Evolutionary conservation across 2,329 filamentous ascomycete genomes (phyloP), one percentile per base, ranked within the genome.

Genomic region (Hypoxylon sp.): DNA sequence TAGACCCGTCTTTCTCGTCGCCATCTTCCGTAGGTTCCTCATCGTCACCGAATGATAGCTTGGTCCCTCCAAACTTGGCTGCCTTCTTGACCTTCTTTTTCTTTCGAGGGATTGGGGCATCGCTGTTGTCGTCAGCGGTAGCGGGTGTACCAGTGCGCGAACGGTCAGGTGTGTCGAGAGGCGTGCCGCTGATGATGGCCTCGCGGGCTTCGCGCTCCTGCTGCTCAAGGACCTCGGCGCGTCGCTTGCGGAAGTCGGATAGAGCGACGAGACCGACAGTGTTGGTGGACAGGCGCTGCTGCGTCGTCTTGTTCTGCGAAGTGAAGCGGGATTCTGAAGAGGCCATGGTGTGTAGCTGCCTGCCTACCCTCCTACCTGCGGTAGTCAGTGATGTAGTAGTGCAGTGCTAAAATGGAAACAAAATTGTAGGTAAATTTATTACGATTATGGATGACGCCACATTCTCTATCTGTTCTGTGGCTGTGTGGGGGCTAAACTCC

Each of bases 201-300:
- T 92, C 90, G 73, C 89, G 88, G 11, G 87, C 89, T 73, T 95
- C 92, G 72, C 91, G 87, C 74, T 95, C 92, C 74, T 95, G 94
- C 75, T 92, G 89, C 77, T 97, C 94, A 49, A 97, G 82, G n/a
- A 94, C 92, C 78, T 97, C 93, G 71, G 93, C 94, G 78, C 94
- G 92, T 62, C 95, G 89, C 81, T 99, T 98, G 78, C 94, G 93
- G 78, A 97, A 98, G 76, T 98, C 95, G 68, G 92, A 93, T 44
- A 97, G 89, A 60, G 92, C 88, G 55, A 98, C 94, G 2, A 99
- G 89, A 41, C 95, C 95, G 69, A 97, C 93, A 0, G 93, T 97
- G 73, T 93, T 89, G 56, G 88, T 92, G 63, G 94, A 94, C 49
- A 97, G 84, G 13, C 93, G 84, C 74, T 97, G 90, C 76, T 94